Conservation (phyloP, 2,329 filamentous ascomycete genomes). For the Arthrobotrys sinensis region DNA sequence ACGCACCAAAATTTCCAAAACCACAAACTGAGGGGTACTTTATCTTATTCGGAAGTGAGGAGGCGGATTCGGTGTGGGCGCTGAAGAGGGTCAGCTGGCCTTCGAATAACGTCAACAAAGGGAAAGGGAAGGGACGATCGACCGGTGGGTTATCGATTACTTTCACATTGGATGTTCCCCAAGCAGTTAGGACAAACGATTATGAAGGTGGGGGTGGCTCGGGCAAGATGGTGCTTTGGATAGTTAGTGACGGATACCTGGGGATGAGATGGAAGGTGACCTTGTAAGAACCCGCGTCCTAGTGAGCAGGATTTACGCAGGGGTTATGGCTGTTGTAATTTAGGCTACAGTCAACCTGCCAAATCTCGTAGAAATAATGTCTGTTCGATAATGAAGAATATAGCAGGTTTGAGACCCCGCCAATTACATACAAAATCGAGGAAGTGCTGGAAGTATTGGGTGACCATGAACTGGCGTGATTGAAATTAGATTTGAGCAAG, state of each 20-base stretch:
- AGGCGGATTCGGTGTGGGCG: constrained; percentile 82
- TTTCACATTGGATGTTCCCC: constrained; percentile 67
- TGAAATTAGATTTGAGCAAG: constrained; percentile 32
- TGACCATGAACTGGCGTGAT: constrained; percentile 37
- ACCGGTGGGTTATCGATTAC: constrained; percentile 72
- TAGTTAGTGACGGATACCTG: constrained; percentile 90
- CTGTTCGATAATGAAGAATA: background rate
- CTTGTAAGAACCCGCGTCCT: constrained; percentile 30
- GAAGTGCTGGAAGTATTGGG: background rate
- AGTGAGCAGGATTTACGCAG: constrained; percentile 14
- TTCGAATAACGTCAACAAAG: constrained; percentile 64
- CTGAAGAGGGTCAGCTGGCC: constrained; percentile 88
- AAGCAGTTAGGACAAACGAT: constrained; percentile 67
- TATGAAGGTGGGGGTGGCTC: constrained; percentile 66
- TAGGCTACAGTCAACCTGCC: constrained; percentile 24
- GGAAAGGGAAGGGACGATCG: constrained; percentile 61
- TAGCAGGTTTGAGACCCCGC: background rate
- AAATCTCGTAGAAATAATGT: background rate
- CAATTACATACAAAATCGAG: background rate
- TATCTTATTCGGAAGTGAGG: constrained; percentile 79
- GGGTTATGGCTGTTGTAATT: constrained; percentile 22
- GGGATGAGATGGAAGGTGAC: constrained; percentile 77
- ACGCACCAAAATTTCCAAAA: constrained; percentile 91
- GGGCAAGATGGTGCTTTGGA: constrained; percentile 79
- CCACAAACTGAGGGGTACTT: constrained; percentile 96